Evolutionary conservation across 768 basidiomycete genomes (phyloP), one percentile per base, ranked within the genome.

Genomic region (Terana coerulea): DNA sequence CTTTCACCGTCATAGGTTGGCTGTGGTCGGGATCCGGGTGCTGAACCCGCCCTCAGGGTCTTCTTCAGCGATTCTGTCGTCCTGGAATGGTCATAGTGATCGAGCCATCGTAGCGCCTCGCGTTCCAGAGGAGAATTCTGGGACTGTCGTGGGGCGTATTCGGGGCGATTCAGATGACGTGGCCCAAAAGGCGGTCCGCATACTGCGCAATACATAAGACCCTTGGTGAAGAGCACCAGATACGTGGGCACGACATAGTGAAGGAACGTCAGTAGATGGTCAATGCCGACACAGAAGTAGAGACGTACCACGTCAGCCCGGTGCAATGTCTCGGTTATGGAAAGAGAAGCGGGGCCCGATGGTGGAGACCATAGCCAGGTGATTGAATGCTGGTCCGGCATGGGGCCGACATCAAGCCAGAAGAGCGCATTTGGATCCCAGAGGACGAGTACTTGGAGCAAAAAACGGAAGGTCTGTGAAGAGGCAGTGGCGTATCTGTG

Each of bases 391-490:
- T 53, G 46, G 21, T 47, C 52, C 45, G 52, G 45, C 36, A 22
- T 31, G 33, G 11, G 34, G 28, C 50, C 50, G 50, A 43, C 24
- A 44, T 42, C 40, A 51, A 30, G 14, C 30, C 50, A 51, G 24
- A 17, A n/a, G 15, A 22, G 19, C 17, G 15, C 8, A 39, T 26
- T 5, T 12, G 31, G 29, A 30, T 2, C 4, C 25, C 29, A 51
- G 29, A 41, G 29, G 43, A n/a, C 15, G 5, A 35, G 3, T 24
- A 12, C n/a, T 28, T 6, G n/a, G 11, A 42, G 34, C 30, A 35
- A 28, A 25, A 24, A 40, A n/a, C 24, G 37, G 25, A 22, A n/a
- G 21, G 28, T 24, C 25, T 15, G 19, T 36, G 47, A 12, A 33
- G 36, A 36, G 17, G 46, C 9, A 9, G 49, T 48, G 47, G 35